These are phyloP conservation scores for Mortierella sp. DNA, from an alignment of 371 early-diverging fungal species.

Conservation along the genomic window DNA sequence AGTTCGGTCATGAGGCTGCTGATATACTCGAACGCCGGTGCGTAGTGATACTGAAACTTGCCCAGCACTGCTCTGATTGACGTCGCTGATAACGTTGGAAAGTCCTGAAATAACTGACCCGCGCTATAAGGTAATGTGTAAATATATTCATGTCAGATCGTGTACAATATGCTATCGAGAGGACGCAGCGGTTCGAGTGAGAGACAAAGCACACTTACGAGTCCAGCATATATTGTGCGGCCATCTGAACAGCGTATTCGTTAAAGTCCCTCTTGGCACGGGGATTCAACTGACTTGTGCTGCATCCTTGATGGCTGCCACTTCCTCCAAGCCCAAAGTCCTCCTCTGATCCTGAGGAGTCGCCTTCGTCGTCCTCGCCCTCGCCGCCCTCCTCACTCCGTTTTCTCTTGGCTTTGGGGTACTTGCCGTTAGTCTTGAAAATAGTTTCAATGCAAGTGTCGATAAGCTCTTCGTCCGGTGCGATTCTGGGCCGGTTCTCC, in stretches of 20 bases:
- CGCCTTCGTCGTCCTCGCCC: constrained; percentile 10
- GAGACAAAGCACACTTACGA: constrained; percentile 17
- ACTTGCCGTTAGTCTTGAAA: constrained; percentile 29
- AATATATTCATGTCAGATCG: neutral
- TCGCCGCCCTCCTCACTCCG: neutral
- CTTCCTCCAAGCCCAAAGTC: neutral
- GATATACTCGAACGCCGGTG: constrained; percentile 43
- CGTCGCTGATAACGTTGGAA: constrained; percentile 29
- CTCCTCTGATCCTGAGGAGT: neutral
- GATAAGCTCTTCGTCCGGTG: constrained; percentile 28
- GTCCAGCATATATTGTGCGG: constrained; percentile 17
- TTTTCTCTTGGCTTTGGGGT: constrained; percentile 41
- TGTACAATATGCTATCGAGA: too few relatives aligned
- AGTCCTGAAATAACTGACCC: constrained; percentile 47
- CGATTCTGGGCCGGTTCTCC: constrained; percentile 17
- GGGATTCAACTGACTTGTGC: neutral
- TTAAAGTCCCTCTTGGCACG: constrained; percentile 25
- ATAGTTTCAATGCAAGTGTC: constrained; percentile 44
- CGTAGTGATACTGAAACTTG: constrained; percentile 34
- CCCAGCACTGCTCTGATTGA: constrained; percentile 38
- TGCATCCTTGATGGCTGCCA: constrained; percentile 8
- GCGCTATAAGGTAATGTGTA: constrained; percentile 16
- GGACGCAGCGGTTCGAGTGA: neutral
- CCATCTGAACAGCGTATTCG: constrained; percentile 20
- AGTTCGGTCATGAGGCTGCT: constrained; percentile 7